phyloP scores from a whole-genome alignment of 805 yeast species.

The Candida nonsorbophila region DNA sequence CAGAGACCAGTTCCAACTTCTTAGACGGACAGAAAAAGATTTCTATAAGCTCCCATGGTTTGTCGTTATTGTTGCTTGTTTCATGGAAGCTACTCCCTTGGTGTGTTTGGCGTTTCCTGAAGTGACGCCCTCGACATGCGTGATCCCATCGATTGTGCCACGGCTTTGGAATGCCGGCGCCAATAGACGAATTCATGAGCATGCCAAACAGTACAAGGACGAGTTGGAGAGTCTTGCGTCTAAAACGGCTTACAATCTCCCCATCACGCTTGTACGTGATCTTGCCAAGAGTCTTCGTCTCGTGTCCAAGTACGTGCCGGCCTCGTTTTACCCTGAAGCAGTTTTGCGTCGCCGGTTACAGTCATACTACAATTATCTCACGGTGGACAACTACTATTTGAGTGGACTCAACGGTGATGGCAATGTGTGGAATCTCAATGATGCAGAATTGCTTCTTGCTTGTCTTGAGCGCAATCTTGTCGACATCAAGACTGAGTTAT shows the following conservation, averaged over 20 bases:
- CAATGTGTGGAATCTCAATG: constrained; percentile 40
- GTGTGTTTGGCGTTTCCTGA: constrained; percentile 51
- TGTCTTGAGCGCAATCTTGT: constrained; percentile 52
- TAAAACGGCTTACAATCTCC: constrained; percentile 45
- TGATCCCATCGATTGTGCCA: constrained; percentile 43
- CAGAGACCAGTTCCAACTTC: constrained; percentile 45
- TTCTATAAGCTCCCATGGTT: constrained; percentile 50
- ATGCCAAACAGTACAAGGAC: too few species aligned
- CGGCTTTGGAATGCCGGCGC: constrained; percentile 22
- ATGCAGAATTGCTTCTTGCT: constrained; percentile 47
- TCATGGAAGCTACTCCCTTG: constrained; percentile 51
- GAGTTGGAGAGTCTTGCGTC: constrained; percentile 19
- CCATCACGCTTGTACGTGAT: constrained; percentile 28
- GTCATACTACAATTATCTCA: constrained; percentile 37
- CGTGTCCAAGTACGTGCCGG: constrained; percentile 36
- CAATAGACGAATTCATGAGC: constrained; percentile 4
- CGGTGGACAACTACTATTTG: constrained; percentile 48
- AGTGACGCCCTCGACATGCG: constrained; percentile 54
- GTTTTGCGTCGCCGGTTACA: constrained; percentile 31
- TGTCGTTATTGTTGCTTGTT: constrained; percentile 39
- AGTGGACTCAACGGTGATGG: constrained; percentile 31
- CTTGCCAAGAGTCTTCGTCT: constrained; percentile 32
- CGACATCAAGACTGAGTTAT: constrained; percentile 17
- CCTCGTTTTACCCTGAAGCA: constrained; percentile 30
- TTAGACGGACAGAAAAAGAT: constrained; percentile 48